phyloP scores from a whole-genome alignment of 2,329 filamentous ascomycete species.

The Fusarium annulatum region DNA sequence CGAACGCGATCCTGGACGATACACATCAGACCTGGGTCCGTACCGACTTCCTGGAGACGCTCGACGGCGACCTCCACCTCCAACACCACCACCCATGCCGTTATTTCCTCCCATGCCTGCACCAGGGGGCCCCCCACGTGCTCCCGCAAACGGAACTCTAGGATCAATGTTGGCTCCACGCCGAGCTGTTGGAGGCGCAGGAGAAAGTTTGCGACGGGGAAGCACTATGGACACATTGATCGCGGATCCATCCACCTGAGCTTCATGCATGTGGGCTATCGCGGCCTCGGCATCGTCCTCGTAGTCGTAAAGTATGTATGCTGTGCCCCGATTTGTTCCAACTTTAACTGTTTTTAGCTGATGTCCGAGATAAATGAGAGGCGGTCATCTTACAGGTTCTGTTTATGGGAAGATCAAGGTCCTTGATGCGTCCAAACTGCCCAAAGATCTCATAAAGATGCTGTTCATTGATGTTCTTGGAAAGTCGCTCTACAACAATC shows the following conservation, averaged over 20 bases:
- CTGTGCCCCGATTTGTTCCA: conserved; percentile 90
- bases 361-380: background rate
- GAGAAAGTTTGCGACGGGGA: conserved; percentile 83
- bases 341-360: conserved; percentile 59
- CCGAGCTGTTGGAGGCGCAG: conserved; percentile 78
- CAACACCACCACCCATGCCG: conserved; percentile 51
- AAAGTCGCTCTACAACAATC: conserved; percentile 96
- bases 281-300: conserved; percentile 85
- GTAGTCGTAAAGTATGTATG: conserved; percentile 86
- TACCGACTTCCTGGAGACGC: conserved; percentile 52
- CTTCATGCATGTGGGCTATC: conserved; percentile 97
- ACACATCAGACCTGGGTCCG: conserved; percentile 64
- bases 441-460: conserved; percentile 95
- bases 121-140: conserved; percentile 49
- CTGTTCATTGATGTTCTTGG: conserved; percentile 90
- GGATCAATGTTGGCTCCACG: conserved; percentile 70
- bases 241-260: conserved; percentile 85
- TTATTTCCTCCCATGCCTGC: conserved; percentile 36
- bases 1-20: conserved; percentile 70
- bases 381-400: conserved; percentile 72
- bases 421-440: conserved; percentile 84
- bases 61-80: conserved; percentile 53
- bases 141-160: conserved; percentile 48
- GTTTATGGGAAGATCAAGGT: conserved; percentile 91
- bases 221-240: conserved; percentile 91